Percentiles rank a stretch among this genome's conserved stretches.
phyloP scores from a whole-genome alignment of 2,329 filamentous ascomycete species.

The Geoglossum cookeanum region DNA sequence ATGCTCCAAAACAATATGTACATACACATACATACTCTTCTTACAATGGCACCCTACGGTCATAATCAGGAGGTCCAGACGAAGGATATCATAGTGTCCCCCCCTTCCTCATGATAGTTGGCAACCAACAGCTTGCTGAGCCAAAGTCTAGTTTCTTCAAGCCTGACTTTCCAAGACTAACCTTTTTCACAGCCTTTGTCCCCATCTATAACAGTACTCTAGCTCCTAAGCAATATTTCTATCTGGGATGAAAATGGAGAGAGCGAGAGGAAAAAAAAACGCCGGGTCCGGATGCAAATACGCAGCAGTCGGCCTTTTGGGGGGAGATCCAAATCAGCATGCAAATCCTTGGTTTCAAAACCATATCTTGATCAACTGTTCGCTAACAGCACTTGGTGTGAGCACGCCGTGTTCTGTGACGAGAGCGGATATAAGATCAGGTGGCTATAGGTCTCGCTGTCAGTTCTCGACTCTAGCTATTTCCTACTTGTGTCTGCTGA shows the following conservation, averaged over 20 bases:
- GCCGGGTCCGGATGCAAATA: not conserved
- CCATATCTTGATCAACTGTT: constrained; percentile 46
- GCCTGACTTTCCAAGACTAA: not conserved
- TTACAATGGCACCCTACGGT: not conserved
- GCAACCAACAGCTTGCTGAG: not conserved
- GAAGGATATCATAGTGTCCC: not conserved
- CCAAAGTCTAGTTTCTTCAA: not conserved
- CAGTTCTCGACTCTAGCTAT: not conserved
- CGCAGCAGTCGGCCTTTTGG: not conserved
- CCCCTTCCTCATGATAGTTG: not conserved
- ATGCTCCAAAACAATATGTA: not conserved
- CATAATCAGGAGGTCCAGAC: not conserved
- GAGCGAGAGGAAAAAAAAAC: not conserved
- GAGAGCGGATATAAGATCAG: constrained; percentile 49
- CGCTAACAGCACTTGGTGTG: constrained; percentile 48
- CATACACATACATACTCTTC: not conserved
- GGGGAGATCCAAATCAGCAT: not conserved
- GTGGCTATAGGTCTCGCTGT: constrained; percentile 30
- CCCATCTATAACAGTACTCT: not conserved
- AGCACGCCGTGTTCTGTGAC: constrained; percentile 60
- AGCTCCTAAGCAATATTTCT: not conserved
- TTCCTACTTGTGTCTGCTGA: constrained; percentile 6
- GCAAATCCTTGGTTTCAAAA: constrained; percentile 3
- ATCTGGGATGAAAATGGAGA: too few species aligned
- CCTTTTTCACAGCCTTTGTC: not conserved